Evolutionary conservation across 1,284 basidiomycete species (phyloP).

Genomic region (Filobasidium uniguttulatum): DNA sequence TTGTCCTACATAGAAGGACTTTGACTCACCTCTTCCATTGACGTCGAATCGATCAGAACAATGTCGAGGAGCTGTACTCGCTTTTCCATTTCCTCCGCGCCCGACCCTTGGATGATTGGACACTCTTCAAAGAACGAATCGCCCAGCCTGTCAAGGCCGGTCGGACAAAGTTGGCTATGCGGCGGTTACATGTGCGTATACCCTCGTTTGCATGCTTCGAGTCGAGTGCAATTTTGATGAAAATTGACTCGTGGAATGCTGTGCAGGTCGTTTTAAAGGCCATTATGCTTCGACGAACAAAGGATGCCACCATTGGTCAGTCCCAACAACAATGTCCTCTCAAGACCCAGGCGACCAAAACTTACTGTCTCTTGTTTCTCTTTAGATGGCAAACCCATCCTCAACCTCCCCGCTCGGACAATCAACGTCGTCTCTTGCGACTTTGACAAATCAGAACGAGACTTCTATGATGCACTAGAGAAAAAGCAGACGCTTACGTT

Average conservation of each 20-base stretch:
- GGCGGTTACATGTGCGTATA: slow-evolving; percentile 54
- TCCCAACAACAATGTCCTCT: not conserved
- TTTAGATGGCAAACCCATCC: slow-evolving; percentile 65
- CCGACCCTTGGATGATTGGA: slow-evolving; percentile 67
- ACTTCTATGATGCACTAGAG: slow-evolving; percentile 70
- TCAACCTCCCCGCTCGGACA: slow-evolving; percentile 63
- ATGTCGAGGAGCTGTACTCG: slow-evolving; percentile 75
- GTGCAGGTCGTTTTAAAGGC: slow-evolving; percentile 61
- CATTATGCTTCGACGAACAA: slow-evolving; percentile 81
- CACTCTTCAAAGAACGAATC: slow-evolving; percentile 64
- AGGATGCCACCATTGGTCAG: slow-evolving; percentile 52
- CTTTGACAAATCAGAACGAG: slow-evolving; percentile 58
- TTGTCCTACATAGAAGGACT: not conserved
- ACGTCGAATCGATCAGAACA: slow-evolving; percentile 61
- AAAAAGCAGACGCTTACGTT: slow-evolving; percentile 57
- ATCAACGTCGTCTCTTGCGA: slow-evolving; percentile 60
- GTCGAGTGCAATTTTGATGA: not conserved
- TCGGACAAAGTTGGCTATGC: slow-evolving; percentile 59
- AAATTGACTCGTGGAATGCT: not conserved
- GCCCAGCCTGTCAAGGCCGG: slow-evolving; percentile 64
- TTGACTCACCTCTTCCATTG: not conserved
- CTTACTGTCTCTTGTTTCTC: not conserved
- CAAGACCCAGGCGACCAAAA: not conserved
- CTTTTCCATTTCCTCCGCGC: slow-evolving; percentile 78
- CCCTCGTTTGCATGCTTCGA: too few relatives aligned